These are phyloP conservation scores for Syzygium malaccense DNA, from an alignment of 441 rosid genomes.

Conservation along the genomic window DNA sequence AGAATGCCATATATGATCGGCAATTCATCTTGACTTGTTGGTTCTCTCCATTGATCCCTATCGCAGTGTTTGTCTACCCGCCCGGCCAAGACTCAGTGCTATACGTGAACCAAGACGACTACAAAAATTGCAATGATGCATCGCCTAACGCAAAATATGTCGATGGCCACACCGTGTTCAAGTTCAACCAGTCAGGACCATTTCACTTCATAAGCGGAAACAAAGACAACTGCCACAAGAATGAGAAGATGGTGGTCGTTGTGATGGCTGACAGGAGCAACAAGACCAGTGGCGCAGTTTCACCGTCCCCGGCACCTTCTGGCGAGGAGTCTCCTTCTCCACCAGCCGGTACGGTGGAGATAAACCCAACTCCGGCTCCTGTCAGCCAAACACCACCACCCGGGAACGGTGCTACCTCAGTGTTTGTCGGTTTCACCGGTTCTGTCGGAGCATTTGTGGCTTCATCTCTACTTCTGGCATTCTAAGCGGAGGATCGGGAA, in stretches of 20 bases:
- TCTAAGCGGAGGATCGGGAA: not conserved
- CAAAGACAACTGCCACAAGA: constrained; percentile 54
- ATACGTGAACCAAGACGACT: constrained; percentile 46
- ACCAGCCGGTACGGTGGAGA: constrained; percentile 25
- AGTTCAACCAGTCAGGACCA: constrained; percentile 50
- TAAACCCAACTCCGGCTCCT: constrained; percentile 49
- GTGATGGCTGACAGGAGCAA: constrained; percentile 73
- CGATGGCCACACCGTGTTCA: constrained; percentile 60
- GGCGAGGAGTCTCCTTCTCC: constrained; percentile 37
- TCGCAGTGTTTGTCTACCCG: constrained; percentile 58
- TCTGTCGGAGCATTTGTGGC: constrained; percentile 38
- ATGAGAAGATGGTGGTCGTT: constrained; percentile 46
- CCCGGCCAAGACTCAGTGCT: constrained; percentile 66
- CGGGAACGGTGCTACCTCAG: constrained; percentile 30
- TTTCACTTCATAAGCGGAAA: constrained; percentile 79
- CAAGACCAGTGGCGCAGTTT: constrained; percentile 21
- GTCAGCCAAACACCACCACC: constrained; percentile 8
- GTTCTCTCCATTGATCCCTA: not conserved
- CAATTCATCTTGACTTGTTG: not conserved
- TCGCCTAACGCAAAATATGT: constrained; percentile 29
- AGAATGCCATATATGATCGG: not conserved
- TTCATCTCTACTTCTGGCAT: constrained; percentile 37
- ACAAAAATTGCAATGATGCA: constrained; percentile 47
- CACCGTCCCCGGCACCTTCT: constrained; percentile 34
- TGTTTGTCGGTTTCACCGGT: constrained; percentile 10